Evolutionary conservation across 129 eudicot genomes (phyloP), one percentile per base, ranked within the genome.

Genomic region (Lactuca sativa): DNA sequence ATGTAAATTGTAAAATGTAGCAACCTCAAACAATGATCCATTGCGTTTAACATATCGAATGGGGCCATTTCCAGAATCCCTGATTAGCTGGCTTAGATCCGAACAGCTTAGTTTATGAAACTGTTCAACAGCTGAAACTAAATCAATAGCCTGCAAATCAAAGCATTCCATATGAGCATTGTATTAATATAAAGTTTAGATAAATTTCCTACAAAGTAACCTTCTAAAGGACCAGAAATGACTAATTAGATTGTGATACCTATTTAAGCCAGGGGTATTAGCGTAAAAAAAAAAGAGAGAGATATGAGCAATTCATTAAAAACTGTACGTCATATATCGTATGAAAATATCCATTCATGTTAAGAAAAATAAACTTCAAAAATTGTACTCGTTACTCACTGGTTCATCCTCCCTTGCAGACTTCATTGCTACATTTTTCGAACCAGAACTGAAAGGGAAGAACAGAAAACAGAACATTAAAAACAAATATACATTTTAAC

Each of bases 1-100:
- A 54, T n/a, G 17, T 1, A 3, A 30, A 51, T 25, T 47, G 52
- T 25, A 16, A 40, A 33, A 31, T 56, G 6, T 6, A 71, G 73
- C 59, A 54, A 91, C 97, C 91, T 88, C 83, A 51, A 80, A 52
- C 15, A 61, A 52, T 71, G 84, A 80, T 61, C 91, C 96, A 76
- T 77, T 68, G 51, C 63, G 73, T 67, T 85, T 59, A 11, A 58
- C 73, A 51, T 38, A 62, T 69, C 47, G 72, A 66, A 79, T 18
- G 30, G 43, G 48, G 67, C 66, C 78, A 38, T 80, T 84, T 34
- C 80, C 89, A 52, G 81, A 74, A 51, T 88, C 93, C 71, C 72
- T 73, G 30, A 86, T 73, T 32, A 82, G 82, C 70, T 71, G 76
- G 65, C 68, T 47, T 16, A 91, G 93, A 65, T 88, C 86, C 56